Base-by-base conservation (phyloP, 2,329 filamentous ascomycete genomes). In the Albophoma yamanashiensis region DNA sequence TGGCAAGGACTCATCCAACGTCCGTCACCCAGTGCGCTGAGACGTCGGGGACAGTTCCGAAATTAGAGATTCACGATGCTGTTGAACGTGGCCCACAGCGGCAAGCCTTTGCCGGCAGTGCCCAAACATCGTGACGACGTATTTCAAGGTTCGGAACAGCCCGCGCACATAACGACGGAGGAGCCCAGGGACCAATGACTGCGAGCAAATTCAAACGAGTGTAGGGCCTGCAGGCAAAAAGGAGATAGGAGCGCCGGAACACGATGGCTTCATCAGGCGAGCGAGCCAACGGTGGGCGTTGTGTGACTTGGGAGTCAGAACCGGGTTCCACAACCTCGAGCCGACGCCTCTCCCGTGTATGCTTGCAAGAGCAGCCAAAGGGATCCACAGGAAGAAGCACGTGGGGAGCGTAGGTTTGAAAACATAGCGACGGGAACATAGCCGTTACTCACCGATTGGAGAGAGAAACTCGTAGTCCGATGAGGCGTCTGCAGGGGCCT, bases 391-490 rank as follows among this genome's bases (percentile, higher is more conserved):
- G 71, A 75, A 70, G 69, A 63, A 67, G 76, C 76, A 81, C 80
- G 76, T 75, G 76, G 71, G 70, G 66, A 74, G 76, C 78, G 78
- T 78, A n/a, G 79, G 65, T 66, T 64, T 66, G 47, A 57, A 53
- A 66, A 62, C 62, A 68, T 64, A 67, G 65, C 67, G 64, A 62
- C 62, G 66, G 64, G 65, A 69, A 72, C 66, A 66, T 67, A 66
- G 62, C 67, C 11, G 50, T 36, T 4, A 74, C 81, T 79, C 73
- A 83, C 82, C 82, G 73, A 83, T 81, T 71, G 81, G 82, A 67
- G 74, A 76, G 65, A 84, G 76, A 73, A 78, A 81, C 63, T 74
- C 70, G 61, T 69, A 68, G 64, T 69, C 67, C 63, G 76, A 78
- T 63, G 74, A 73, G 66, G 73, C 74, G 73, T 76, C 74, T 70